Conservation (phyloP, 1,284 basidiomycete genomes). For the Erythrobasidium hasegawianum region DNA sequence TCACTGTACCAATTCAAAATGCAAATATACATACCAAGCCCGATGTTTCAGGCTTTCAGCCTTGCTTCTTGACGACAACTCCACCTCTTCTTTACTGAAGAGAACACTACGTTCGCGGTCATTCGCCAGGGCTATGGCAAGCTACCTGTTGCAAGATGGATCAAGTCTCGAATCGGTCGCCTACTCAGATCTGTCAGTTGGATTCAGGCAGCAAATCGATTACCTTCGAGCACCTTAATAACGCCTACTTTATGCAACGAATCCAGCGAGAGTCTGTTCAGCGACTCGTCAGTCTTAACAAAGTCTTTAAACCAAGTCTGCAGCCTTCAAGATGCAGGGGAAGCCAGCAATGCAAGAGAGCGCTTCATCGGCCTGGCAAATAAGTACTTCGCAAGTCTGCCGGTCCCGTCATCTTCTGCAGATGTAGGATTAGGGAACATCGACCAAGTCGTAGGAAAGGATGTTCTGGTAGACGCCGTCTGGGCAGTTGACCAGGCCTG, state of each 20-base stretch:
- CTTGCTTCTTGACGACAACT: too few relatives aligned
- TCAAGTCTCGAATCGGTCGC: slow-evolving; percentile 4
- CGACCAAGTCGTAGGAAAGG: slow-evolving; percentile 7
- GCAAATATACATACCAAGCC: too few relatives aligned
- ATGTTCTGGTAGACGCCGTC: slow-evolving; percentile 21
- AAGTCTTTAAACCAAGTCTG: slow-evolving; percentile 16
- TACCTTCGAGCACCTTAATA: not conserved
- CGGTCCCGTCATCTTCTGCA: slow-evolving; percentile 5
- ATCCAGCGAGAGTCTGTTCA: slow-evolving; percentile 16
- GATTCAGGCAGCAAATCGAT: not conserved
- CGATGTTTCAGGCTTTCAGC: too few relatives aligned
- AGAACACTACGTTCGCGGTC: too few relatives aligned
- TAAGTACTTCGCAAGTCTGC: slow-evolving; percentile 20
- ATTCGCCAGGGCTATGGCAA: not conserved
- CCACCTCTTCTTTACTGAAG: too few relatives aligned
- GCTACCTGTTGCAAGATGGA: slow-evolving; percentile 6
- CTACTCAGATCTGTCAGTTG: slow-evolving; percentile 27
- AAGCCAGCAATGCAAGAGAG: slow-evolving; percentile 9
- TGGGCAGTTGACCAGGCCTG: slow-evolving; percentile 31
- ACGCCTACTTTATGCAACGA: not conserved
- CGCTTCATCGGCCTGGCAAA: slow-evolving; percentile 22
- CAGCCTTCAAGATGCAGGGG: slow-evolving; percentile 1
- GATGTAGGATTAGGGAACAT: slow-evolving; percentile 7
- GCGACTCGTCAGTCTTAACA: slow-evolving; percentile 1
- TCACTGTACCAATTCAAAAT: not conserved